These are phyloP conservation scores for Cryptococcus depauperatus DNA, from an alignment of 1,284 basidiomycete genomes.

Conservation along the genomic window DNA sequence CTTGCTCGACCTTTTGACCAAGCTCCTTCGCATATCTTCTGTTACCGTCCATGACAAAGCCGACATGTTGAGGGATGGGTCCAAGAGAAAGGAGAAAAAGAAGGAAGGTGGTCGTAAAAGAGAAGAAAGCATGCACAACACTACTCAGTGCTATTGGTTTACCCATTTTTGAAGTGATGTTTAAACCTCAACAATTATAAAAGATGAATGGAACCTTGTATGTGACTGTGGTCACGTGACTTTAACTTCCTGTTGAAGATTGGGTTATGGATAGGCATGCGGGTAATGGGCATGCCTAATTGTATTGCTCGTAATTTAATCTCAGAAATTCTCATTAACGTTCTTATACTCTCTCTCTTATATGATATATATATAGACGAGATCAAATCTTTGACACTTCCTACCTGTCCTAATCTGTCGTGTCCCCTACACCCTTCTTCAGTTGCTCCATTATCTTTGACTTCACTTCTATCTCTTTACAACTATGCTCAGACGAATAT, in stretches of 20 bases:
- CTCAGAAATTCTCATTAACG: no score
- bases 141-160: conserved; percentile 7
- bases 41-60: conserved; percentile 98
- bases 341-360: no score
- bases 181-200: no score
- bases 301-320: no score
- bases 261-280: no score
- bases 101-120: conserved; percentile 46
- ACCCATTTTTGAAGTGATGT: not conserved
- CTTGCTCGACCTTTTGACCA: conserved; percentile 59
- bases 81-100: conserved; percentile 64
- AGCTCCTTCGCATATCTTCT: conserved; percentile 74
- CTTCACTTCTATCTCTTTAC: not conserved
- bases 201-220: not conserved
- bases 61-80: conserved; percentile 83
- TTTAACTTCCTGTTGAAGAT: no score
- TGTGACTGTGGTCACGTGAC: no score
- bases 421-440: not conserved
- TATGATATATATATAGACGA: no score
- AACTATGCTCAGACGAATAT: conserved; percentile 39
- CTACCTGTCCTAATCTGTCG: not conserved
- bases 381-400: no score
- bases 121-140: conserved; percentile 30
- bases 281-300: no score
- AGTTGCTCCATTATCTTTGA: not conserved